phyloP scores from a whole-genome alignment of 2,329 filamentous ascomycete genomes.

The Eutypella sp. region DNA sequence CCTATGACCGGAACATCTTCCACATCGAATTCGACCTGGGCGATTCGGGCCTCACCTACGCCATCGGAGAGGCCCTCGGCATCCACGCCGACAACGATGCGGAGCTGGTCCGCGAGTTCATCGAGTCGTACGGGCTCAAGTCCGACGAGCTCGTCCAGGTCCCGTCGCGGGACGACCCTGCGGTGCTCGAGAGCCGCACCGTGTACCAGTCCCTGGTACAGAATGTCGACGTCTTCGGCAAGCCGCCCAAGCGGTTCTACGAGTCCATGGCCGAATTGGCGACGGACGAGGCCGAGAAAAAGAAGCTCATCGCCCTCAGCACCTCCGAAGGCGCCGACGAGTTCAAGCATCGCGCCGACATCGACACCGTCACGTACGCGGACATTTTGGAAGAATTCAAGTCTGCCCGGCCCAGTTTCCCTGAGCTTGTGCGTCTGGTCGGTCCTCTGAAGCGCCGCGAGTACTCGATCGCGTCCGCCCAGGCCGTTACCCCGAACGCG shows the following conservation, averaged over 20 bases:
- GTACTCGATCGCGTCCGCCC: slow-evolving; percentile 98
- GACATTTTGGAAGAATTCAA: slow-evolving; percentile 86
- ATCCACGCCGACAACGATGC: slow-evolving; percentile 94
- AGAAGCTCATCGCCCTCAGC: slow-evolving; percentile 70
- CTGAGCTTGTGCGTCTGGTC: slow-evolving; percentile 84
- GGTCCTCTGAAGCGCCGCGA: slow-evolving; percentile 91
- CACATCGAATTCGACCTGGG: slow-evolving; percentile 98
- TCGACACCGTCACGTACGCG: slow-evolving; percentile 86
- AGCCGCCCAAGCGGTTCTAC: slow-evolving; percentile 97
- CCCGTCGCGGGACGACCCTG: slow-evolving; percentile 72
- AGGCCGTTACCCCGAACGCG: slow-evolving; percentile 85
- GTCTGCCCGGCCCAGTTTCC: slow-evolving; percentile 82
- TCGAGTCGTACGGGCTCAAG: slow-evolving; percentile 82
- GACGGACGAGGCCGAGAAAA: slow-evolving; percentile 74
- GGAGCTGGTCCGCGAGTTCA: slow-evolving; percentile 74
- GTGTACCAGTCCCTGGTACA: slow-evolving; percentile 88
- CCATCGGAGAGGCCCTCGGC: slow-evolving; percentile 94
- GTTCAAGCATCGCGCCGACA: slow-evolving; percentile 87
- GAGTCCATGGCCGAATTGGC: slow-evolving; percentile 86
- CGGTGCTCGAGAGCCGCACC: slow-evolving; percentile 78
- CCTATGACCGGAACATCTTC: slow-evolving; percentile 98
- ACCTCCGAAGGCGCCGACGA: slow-evolving; percentile 77
- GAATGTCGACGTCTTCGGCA: slow-evolving; percentile 94
- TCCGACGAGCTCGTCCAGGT: slow-evolving; percentile 85
- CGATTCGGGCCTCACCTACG: slow-evolving; percentile 84